phyloP scores from a whole-genome alignment of 257 asterid genomes.

The Fraxinus americana region DNA sequence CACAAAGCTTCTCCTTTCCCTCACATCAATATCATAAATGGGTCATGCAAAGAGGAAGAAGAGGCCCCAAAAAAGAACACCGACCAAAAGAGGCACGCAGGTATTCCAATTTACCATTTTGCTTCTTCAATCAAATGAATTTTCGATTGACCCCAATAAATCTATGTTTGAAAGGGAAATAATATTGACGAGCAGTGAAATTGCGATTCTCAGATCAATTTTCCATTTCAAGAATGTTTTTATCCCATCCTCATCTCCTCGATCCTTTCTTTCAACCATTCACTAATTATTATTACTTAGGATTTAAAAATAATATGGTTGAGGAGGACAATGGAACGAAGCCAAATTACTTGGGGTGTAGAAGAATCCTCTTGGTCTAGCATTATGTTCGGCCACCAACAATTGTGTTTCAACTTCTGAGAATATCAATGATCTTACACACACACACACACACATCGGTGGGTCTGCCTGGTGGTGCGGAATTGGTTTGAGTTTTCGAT shows the following conservation, averaged over 20 bases:
- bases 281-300: background rate
- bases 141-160: background rate
- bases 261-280: conserved; percentile 14
- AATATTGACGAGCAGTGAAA: conserved; percentile 72
- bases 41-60: conserved; percentile 12
- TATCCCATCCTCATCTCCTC: conserved; percentile 2
- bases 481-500: too few species aligned
- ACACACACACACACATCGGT: too few species aligned
- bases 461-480: too few species aligned
- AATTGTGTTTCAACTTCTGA: conserved; percentile 92
- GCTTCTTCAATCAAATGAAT: background rate
- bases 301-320: background rate
- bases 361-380: conserved; percentile 71
- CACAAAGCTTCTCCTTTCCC: conserved; percentile 1
- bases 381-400: conserved; percentile 93
- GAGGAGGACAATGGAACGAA: conserved; percentile 57
- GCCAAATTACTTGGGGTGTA: conserved; percentile 91
- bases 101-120: conserved; percentile 9
- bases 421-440: conserved; percentile 66
- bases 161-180: conserved; percentile 53
- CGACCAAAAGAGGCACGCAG: conserved; percentile 33
- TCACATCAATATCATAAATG: background rate
- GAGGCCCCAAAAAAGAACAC: conserved; percentile 7
- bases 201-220: conserved; percentile 78
- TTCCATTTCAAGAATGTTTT: conserved; percentile 71